Conservation (phyloP, 768 basidiomycete genomes). For the Rhizopogon vesiculosus region DNA sequence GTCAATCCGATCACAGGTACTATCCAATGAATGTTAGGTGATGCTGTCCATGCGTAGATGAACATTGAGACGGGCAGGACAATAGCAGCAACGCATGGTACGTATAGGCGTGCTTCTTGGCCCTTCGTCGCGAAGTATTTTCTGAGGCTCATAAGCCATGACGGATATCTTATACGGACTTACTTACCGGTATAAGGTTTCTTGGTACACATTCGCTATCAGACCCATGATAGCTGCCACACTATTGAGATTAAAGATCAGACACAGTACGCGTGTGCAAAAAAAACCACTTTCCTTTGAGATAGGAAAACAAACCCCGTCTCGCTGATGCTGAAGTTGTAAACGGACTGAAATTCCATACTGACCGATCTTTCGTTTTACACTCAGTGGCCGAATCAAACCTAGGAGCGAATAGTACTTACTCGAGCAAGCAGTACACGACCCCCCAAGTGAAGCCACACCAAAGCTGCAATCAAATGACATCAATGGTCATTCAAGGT, state of each 20-base stretch:
- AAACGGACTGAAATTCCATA: background rate
- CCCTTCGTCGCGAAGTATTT: conserved; percentile 18
- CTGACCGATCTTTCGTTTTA: conserved; percentile 11
- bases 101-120: conserved; percentile 57
- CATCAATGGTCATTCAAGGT: background rate
- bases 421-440: conserved; percentile 61
- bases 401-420: conserved; percentile 2
- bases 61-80: conserved; percentile 56
- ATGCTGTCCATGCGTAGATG: conserved; percentile 68
- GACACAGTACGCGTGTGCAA: background rate
- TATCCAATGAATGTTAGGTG: conserved; percentile 55
- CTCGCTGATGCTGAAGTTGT: background rate
- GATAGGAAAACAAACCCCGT: conserved; percentile 20
- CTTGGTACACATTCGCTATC: conserved; percentile 33
- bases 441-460: conserved; percentile 69
- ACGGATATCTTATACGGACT: background rate
- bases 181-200: conserved; percentile 42
- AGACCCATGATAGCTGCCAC: conserved; percentile 46
- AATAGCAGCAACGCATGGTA: conserved; percentile 48
- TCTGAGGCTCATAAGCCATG: conserved; percentile 21
- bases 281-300: conserved; percentile 36
- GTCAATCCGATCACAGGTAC: conserved; percentile 22
- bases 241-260: conserved; percentile 25
- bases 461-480: conserved; percentile 42
- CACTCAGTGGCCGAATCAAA: background rate